Evolutionary conservation across 257 asterid species (phyloP).

Genomic region (Haberlea rhodopensis): DNA sequence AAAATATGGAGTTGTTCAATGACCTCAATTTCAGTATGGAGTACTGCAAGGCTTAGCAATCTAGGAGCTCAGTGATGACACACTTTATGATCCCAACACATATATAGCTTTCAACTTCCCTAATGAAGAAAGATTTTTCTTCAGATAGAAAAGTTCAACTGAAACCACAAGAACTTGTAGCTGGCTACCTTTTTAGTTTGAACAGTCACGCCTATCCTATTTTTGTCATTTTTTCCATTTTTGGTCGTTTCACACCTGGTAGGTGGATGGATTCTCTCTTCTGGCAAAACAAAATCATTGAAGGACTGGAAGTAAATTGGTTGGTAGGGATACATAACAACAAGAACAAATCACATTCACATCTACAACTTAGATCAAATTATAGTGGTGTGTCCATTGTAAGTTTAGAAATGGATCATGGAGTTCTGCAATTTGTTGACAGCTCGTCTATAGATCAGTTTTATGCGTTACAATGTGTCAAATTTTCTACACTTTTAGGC

Average conservation of each 20-base stretch:
- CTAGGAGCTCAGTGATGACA: no score
- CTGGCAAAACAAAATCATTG: conserved; percentile 3
- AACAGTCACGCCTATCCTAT: background rate
- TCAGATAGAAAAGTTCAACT: background rate
- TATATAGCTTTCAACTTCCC: no score
- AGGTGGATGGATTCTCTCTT: background rate
- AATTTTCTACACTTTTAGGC: conserved; percentile 9
- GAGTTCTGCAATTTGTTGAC: conserved; percentile 4
- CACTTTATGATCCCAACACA: no score
- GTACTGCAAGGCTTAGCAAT: background rate
- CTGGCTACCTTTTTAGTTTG: background rate
- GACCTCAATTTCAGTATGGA: background rate
- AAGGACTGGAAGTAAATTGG: background rate
- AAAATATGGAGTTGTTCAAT: no score
- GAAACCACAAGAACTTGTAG: background rate
- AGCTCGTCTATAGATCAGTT: background rate
- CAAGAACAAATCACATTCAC: background rate
- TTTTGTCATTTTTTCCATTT: background rate
- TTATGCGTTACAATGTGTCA: background rate
- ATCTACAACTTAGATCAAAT: background rate
- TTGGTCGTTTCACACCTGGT: background rate
- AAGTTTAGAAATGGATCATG: background rate
- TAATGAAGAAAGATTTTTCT: no score
- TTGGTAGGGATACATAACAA: background rate
- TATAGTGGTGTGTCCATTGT: background rate